These are phyloP conservation scores for Astrothelium subdiscretum DNA, from an alignment of 495 filamentous ascomycete genomes.

Conservation along the genomic window DNA sequence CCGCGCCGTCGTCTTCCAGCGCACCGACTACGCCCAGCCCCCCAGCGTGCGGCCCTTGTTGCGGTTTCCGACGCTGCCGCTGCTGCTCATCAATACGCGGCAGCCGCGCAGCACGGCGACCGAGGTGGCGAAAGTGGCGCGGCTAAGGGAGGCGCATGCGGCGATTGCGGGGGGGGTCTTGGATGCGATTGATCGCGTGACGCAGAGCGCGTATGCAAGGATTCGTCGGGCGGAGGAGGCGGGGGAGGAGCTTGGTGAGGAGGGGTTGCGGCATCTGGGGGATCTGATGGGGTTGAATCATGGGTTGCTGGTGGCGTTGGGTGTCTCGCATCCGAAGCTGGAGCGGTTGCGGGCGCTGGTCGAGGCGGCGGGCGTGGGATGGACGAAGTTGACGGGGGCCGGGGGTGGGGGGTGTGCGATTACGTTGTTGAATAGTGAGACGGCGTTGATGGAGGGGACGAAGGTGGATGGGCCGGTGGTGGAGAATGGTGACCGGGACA, in stretches of 20 bases:
- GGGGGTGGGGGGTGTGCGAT: conserved; percentile 94
- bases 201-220: conserved; percentile 57
- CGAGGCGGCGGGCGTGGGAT: conserved; percentile 79
- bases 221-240: conserved; percentile 50
- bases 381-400: conserved; percentile 93
- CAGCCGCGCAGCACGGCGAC: conserved; percentile 68
- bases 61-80: conserved; percentile 80
- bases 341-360: conserved; percentile 88
- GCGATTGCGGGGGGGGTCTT: conserved; percentile 65
- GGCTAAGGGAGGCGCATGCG: conserved; percentile 55
- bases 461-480: background rate
- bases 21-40: conserved; percentile 64
- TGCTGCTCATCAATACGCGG: conserved; percentile 79
- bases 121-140: conserved; percentile 77
- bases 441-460: background rate
- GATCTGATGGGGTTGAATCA: conserved; percentile 89
- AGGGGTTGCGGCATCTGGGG: conserved; percentile 57
- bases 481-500: background rate
- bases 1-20: conserved; percentile 83
- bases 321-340: conserved; percentile 85
- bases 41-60: conserved; percentile 64
- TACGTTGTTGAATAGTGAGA: conserved; percentile 63
- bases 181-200: conserved; percentile 72
- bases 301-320: conserved; percentile 73
- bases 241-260: conserved; percentile 41